Conservation (phyloP, 495 filamentous ascomycete species). For the Saxophila tyrrhenica region DNA sequence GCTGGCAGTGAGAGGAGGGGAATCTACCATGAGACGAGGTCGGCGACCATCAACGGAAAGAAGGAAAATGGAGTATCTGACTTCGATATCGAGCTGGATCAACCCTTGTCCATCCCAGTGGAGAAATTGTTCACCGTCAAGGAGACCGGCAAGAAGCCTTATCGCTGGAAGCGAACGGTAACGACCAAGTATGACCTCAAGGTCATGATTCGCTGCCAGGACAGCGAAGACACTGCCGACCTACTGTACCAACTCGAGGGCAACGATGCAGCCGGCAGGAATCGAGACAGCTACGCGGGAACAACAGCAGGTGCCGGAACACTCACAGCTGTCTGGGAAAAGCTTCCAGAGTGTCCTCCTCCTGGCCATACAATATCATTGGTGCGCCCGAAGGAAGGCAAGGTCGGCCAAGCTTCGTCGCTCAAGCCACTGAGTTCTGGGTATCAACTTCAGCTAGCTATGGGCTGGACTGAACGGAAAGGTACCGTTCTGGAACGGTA, state of each 20-base stretch:
- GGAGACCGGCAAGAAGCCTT: background rate
- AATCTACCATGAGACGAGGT: background rate
- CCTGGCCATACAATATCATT: constrained; percentile 1
- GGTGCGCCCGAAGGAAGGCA: constrained; percentile 3
- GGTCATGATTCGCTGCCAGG: constrained; percentile 5
- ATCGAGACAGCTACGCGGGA: background rate
- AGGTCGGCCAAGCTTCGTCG: background rate
- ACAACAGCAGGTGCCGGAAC: background rate
- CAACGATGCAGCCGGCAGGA: background rate
- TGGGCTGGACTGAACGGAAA: constrained; percentile 7
- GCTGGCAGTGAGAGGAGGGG: background rate
- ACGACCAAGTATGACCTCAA: constrained; percentile 7
- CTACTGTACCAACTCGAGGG: constrained; percentile 7
- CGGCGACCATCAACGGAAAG: background rate
- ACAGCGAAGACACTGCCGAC: constrained; percentile 6
- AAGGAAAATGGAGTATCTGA: background rate
- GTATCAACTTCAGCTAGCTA: constrained; percentile 9
- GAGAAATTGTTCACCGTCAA: constrained; percentile 2
- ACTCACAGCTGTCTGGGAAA: constrained; percentile 8
- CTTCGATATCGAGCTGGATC: constrained; percentile 9
- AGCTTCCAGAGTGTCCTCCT: constrained; percentile 9
- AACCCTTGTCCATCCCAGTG: constrained; percentile 7
- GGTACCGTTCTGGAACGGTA: constrained; percentile 2
- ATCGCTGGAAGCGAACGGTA: constrained; percentile 14
- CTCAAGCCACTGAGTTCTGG: background rate